Conservation (phyloP, 1,284 basidiomycete genomes). For the Coniferiporia sulphurascens region DNA sequence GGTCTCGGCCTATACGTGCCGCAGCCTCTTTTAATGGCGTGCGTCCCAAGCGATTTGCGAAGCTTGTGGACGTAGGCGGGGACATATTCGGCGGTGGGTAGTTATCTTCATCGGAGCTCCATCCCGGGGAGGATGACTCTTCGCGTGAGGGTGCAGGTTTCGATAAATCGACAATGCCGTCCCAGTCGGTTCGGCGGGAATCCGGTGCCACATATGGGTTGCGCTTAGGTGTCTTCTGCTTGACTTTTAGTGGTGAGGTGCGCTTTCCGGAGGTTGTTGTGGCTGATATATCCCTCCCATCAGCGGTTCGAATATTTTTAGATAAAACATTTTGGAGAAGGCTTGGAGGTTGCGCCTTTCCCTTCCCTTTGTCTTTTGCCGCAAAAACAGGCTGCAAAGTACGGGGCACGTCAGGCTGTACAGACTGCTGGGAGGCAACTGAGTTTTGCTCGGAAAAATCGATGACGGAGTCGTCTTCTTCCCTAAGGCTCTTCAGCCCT, state of each 20-base stretch:
- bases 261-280: conserved; percentile 27
- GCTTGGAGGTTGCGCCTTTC: conserved; percentile 34
- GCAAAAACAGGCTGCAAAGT: conserved; percentile 20
- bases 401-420: conserved; percentile 6
- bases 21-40: conserved; percentile 64
- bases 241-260: conserved; percentile 39
- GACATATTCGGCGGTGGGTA: conserved; percentile 63
- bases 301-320: conserved; percentile 37
- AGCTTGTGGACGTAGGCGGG: conserved; percentile 75
- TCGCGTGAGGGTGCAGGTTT: conserved; percentile 28
- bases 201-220: conserved; percentile 61
- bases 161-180: conserved; percentile 68
- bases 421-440: conserved; percentile 22
- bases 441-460: conserved; percentile 17
- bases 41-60: conserved; percentile 63
- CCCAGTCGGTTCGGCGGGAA: conserved; percentile 53
- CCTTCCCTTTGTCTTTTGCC: conserved; percentile 42
- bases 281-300: conserved; percentile 18
- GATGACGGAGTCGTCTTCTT: conserved; percentile 27
- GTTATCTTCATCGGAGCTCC: conserved; percentile 26
- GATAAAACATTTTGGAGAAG: conserved; percentile 47
- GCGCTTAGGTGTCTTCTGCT: conserved; percentile 47
- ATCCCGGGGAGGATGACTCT: conserved; percentile 19
- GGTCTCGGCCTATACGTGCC: conserved; percentile 55
- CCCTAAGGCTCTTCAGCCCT: conserved; percentile 55